Conservation (phyloP, 768 basidiomycete genomes). For the Tricholoma matsutake region DNA sequence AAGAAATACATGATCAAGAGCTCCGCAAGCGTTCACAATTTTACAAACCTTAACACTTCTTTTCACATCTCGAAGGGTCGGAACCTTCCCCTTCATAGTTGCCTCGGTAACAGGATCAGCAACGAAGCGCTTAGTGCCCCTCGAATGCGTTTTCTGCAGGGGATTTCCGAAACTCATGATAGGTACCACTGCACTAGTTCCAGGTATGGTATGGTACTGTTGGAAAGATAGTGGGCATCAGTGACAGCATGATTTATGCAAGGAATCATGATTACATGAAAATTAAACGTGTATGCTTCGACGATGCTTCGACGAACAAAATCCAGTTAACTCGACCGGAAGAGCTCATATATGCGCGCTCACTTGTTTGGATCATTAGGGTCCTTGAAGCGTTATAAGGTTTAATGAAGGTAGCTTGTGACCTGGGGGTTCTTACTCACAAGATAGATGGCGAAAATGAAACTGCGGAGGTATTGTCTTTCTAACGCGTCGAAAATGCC, state of each 20-base stretch:
- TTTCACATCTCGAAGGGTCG: slow-evolving; percentile 80
- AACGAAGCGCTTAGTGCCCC: slow-evolving; percentile 21
- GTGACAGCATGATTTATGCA: neutral
- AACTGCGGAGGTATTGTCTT: slow-evolving; percentile 80
- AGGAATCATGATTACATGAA: slow-evolving; percentile 45
- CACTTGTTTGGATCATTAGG: slow-evolving; percentile 84
- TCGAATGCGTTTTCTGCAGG: slow-evolving; percentile 48
- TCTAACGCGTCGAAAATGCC: slow-evolving; percentile 87
- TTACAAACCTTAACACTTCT: slow-evolving; percentile 66
- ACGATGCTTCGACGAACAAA: slow-evolving; percentile 58
- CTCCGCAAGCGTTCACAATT: neutral
- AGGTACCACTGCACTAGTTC: slow-evolving; percentile 57
- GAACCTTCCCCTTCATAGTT: slow-evolving; percentile 54
- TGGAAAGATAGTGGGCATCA: neutral
- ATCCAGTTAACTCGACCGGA: slow-evolving; percentile 1
- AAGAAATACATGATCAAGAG: slow-evolving; percentile 1
- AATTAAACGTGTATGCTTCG: slow-evolving; percentile 88
- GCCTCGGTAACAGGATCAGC: slow-evolving; percentile 62
- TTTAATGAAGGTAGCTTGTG: neutral
- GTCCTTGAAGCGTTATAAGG: slow-evolving; percentile 47
- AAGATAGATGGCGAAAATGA: slow-evolving; percentile 82
- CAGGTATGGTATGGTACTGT: slow-evolving; percentile 70
- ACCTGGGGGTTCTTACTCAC: slow-evolving; percentile 38
- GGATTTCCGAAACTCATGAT: slow-evolving; percentile 71
- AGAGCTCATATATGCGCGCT: slow-evolving; percentile 29